These are phyloP conservation scores for Musa beccarii DNA, from an alignment of 176 grass and related monocot species.

Conservation along the genomic window DNA sequence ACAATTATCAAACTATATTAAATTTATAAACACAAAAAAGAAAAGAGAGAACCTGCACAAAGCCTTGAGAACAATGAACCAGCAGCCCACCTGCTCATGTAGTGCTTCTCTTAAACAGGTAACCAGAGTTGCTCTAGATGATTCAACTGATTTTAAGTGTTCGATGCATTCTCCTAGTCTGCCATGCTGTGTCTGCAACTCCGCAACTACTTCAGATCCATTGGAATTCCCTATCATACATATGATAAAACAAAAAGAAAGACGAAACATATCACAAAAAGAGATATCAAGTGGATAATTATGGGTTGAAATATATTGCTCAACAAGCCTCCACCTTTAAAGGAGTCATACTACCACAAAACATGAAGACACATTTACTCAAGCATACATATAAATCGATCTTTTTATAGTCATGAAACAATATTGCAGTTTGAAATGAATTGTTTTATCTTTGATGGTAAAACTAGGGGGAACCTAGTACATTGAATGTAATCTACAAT, in stretches of 20 bases:
- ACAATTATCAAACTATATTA: background rate
- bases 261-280: background rate
- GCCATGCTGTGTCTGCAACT: conserved; percentile 45
- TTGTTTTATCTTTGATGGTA: background rate
- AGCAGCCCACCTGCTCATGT: conserved; percentile 54
- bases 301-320: background rate
- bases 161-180: conserved; percentile 54
- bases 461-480: background rate
- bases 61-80: background rate
- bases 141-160: conserved; percentile 52
- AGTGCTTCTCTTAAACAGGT: conserved; percentile 57
- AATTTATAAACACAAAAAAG: background rate
- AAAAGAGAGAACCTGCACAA: background rate
- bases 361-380: background rate
- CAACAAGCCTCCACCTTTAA: background rate
- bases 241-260: background rate
- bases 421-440: no score
- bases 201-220: conserved; percentile 31
- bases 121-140: conserved; percentile 45
- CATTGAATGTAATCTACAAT: no score
- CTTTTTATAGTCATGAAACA: background rate
- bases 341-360: background rate
- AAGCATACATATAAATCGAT: background rate
- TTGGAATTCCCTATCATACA: conserved; percentile 34
- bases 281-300: background rate